Evolutionary conservation across 2,329 filamentous ascomycete species (phyloP).

Genomic region (Botrytis aclada): DNA sequence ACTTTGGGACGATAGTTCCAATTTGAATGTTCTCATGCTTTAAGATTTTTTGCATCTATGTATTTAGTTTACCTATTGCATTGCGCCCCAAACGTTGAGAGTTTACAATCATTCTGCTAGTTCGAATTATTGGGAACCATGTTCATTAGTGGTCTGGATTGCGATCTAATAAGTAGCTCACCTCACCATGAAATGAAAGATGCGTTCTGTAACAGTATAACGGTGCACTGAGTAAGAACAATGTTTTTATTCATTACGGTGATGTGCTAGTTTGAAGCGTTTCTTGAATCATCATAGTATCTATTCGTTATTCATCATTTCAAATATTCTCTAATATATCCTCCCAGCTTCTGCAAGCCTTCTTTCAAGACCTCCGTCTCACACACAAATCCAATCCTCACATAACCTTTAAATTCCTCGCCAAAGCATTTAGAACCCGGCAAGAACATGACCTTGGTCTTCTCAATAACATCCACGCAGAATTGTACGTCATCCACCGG

Average conservation of each 20-base stretch:
- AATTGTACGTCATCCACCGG: slow-evolving; percentile 70
- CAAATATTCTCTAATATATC: slow-evolving; percentile 31
- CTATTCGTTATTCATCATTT: not conserved
- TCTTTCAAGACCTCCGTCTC: slow-evolving; percentile 66
- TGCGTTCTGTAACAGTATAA: not conserved
- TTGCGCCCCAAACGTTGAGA: not conserved
- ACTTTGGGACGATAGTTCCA: not conserved
- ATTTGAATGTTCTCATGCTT: not conserved
- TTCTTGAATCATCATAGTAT: not conserved
- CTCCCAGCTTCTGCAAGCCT: slow-evolving; percentile 50
- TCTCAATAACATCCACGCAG: slow-evolving; percentile 63
- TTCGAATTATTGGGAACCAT: not conserved
- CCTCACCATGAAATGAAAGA: not conserved
- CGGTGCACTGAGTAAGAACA: not conserved
- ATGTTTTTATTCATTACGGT: not conserved
- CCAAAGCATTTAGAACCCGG: slow-evolving; percentile 76
- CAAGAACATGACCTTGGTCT: slow-evolving; percentile 70
- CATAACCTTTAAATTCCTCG: slow-evolving; percentile 67
- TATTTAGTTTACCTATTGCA: not conserved
- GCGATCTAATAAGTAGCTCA: not conserved
- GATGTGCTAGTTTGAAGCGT: not conserved
- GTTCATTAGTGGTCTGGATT: not conserved
- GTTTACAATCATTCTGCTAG: not conserved
- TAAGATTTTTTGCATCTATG: not conserved
- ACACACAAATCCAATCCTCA: slow-evolving; percentile 74